Evolutionary conservation across 2,329 filamentous ascomycete genomes (phyloP), one percentile per base, ranked within the genome.

Genomic region (Diaporthe sp.): DNA sequence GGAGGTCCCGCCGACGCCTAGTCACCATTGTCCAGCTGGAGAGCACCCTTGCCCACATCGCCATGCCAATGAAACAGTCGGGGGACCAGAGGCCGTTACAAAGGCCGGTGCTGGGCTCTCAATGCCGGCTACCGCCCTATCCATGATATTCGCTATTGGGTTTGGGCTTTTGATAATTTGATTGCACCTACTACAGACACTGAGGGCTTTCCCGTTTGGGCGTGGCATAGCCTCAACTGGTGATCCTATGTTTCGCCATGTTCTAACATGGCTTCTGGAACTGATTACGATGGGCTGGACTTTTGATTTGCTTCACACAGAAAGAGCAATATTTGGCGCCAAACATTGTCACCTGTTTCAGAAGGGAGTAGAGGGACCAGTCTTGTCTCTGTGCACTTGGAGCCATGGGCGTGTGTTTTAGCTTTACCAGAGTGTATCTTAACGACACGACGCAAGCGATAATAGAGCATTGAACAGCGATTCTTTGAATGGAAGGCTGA

Each of bases 1-100:
- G 3, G 37, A 53, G 13, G 9, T 15, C 13, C 31, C 63, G 4
- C 25, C 39, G 15, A 22, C 17, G 3, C 25, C 55, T 57, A 5
- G 65, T 42, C 34, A 34, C 10, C n/a, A 44, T 28, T 71, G 57
- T 25, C 47, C 73, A 20, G 20, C 10, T 37, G 37, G 42, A 22
- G 20, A 22, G 58, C 67, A 63, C 39, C 68, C 67, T 7, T 71
- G 67, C 37, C 67, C 39, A 17, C 57, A 55, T 39, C 57, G 4
- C 20, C 39, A 61, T 25, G 37, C 44, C 13, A 75, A 67, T n/a
- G 67, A 25, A 25, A 63, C 28, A 15, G 44, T 39, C 34, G 17
- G 31, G 53, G 42, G 8, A 20, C 73, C 68, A 39, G 51, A 15
- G 6, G 60, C 39, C 25, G 70, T 75, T 12, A 44, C 47, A 13